Evolutionary conservation across 176 grass and related monocot genomes (phyloP), one percentile per base, ranked within the genome.

Genomic region (Oropetium thomaeum): DNA sequence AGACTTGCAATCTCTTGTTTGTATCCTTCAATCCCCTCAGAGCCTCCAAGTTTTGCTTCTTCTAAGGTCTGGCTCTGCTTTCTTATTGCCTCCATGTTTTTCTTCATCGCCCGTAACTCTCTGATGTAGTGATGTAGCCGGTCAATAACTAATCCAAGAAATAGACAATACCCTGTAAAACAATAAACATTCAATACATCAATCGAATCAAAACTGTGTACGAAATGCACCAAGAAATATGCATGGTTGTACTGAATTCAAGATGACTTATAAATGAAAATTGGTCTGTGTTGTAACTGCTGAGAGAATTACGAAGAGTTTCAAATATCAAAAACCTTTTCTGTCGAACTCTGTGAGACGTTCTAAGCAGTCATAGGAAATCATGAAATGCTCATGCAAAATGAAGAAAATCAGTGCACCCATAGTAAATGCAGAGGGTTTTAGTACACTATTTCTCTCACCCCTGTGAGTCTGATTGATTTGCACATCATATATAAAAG

Each of bases 41-140:
- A 19, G 3, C 70, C 58, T 49, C 87, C 85, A 6, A 35, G 68
- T 70, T 92, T 96, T 62, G 87, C 78, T 82, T 92, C 93, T 82
- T 96, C 93, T 59, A 92, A 67, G 27, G 32, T 53, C 48, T 71
- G 59, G 45, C 86, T 86, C 47, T 89, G 93, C 69, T 90, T 92
- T 30, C 81, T 87, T 49, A 84, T 79, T 64, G 70, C 83, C 68
- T 92, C 93, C 69, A 83, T 87, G 54, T 65, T 87, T 87, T 96
- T 96, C 69, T 80, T 89, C 54, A 87, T 67, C 6, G 34, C 45
- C n/a, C 89, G 71, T 27, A 85, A 65, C 68, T 92, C 87, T 84
- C 89, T 92, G 23, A 89, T 87, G 64, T 96, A 90, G 76, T 92
- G 89, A 80, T 96, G 93, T 30, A 92, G 70, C 17, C 93, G 70